Base-by-base conservation (phyloP, 1,284 basidiomycete genomes). In the Austroboletus novae-zelandiae region DNA sequence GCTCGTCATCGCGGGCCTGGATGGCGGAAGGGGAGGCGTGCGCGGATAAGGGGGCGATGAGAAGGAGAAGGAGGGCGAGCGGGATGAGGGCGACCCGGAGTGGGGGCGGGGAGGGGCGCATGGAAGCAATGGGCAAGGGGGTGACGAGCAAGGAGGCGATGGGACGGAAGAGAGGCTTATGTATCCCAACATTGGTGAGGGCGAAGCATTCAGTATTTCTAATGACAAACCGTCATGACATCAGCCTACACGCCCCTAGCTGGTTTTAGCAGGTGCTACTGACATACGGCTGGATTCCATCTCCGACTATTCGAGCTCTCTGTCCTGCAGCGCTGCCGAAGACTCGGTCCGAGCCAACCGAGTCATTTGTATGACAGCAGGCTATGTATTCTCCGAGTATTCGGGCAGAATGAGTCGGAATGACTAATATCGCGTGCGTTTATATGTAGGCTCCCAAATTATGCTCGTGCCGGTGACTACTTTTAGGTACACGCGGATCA, bases 1-100 rank as follows among this genome's bases (percentile, higher is more conserved):
- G 76, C 31, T 52, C 49, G 23, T 55, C 69, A 50, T 74, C 69
- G 9, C 71, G 71, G 50, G 47, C 40, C 53, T 47, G 52, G 35
- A 0, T 14, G 14, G 35, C 11, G 40, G 45, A 5, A 9, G 56
- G 66, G 8, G 51, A 47, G 3, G 65, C 61, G 23, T 35, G 36
- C 9, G n/a, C 27, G 6, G 41, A 54, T 51, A 67, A 54, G 62
- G 55, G 61, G 2, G 11, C 13, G 1, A 58, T 14, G 48, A 54
- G 40, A 48, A 62, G 20, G n/a, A 29, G 7, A 35, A 29, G 13
- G 43, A n/a, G 45, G 41, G 30, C 52, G 52, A 59, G 60, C 62
- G 27, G 23, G 13, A 41, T n/a, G 31, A 34, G 14, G 8, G 40
- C 32, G 1, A 18, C 9, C 1, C 25, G 25, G 11, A 36, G 34